These are phyloP conservation scores for Lenzites betulinus DNA, from an alignment of 768 basidiomycete species.

Conservation along the genomic window DNA sequence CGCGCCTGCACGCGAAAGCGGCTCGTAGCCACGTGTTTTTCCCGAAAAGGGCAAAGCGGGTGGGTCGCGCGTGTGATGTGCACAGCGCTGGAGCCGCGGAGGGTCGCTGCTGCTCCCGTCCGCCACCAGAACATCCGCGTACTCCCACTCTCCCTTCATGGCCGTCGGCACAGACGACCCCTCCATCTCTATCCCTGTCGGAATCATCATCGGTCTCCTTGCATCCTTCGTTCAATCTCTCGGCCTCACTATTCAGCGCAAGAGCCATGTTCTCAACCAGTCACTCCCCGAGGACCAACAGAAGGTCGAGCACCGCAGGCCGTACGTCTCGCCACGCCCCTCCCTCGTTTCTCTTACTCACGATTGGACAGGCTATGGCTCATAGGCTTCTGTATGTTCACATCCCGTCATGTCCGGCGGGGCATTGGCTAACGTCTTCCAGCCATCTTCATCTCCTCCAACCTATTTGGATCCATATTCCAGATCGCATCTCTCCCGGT, in stretches of 20 bases:
- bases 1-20: no score
- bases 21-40: constrained; percentile 11
- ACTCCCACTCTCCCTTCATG: constrained; percentile 24
- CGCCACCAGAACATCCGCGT: neutral
- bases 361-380: constrained; percentile 71
- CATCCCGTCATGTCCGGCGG: constrained; percentile 2
- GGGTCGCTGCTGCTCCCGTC: neutral
- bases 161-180: constrained; percentile 25
- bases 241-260: constrained; percentile 90
- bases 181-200: constrained; percentile 43
- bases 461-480: constrained; percentile 84
- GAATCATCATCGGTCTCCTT: constrained; percentile 64
- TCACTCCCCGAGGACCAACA: constrained; percentile 62
- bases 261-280: constrained; percentile 88
- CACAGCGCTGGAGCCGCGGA: neutral
- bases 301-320: constrained; percentile 74
- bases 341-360: constrained; percentile 4
- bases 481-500: constrained; percentile 94
- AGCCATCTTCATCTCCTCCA: constrained; percentile 84
- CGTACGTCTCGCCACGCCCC: constrained; percentile 49
- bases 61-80: neutral
- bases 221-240: constrained; percentile 89
- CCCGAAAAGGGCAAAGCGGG: neutral
- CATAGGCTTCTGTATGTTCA: constrained; percentile 64
- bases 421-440: constrained; percentile 10